Base-by-base conservation (phyloP, 2,329 filamentous ascomycete genomes). In the Teratosphaeria viscida region DNA sequence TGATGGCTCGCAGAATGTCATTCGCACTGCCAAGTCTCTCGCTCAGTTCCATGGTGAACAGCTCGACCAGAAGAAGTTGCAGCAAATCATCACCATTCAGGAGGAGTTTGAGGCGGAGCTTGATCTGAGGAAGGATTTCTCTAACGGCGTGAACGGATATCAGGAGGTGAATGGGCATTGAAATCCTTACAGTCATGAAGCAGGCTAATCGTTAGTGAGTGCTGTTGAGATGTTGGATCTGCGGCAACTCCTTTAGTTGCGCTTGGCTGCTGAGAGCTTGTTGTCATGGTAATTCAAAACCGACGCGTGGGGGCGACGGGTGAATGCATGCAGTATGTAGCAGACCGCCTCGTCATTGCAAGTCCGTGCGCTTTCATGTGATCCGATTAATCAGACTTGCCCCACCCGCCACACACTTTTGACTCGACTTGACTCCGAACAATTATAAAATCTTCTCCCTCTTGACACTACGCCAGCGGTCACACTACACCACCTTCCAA, bases 31-130 rank as follows among this genome's bases (percentile, higher is more conserved):
- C 27, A 68, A 65, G 62, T 61, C 60, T 52, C 56, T 71, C 37
- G 66, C 68, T 27, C 61, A 66, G 57, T 66, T 63, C 52, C 59
- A 63, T 29, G 63, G 61, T 3, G 58, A 63, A 58, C 59, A 62
- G 59, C 52, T 69, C 53, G 62, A 68, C 61, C 55, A 56, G 32
- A 54, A 39, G 55, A 65, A 64, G 39, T 56, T 68, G 52, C 59
- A 65, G 64, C 66, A 70, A 58, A 67, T 69, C 34, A 65, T 68
- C 43, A 47, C 54, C n/a, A 66, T 68, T 54, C 66, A 68, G 49
- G 60, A 64, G 56, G 65, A 66, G 57, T 68, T 68, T 62, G 66
- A 69, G 27, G 53, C 19, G 16, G 53, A 54, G 23, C 26, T 54
- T n/a, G 53, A 54, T n/a, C 10, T 54, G 53, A 54, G 27, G 12